A percentile compares a stretch with the other conserved stretches of the same genome.
Evolutionary conservation across 2,329 filamentous ascomycete genomes (phyloP).

Genomic region (Cercospora sp.): DNA sequence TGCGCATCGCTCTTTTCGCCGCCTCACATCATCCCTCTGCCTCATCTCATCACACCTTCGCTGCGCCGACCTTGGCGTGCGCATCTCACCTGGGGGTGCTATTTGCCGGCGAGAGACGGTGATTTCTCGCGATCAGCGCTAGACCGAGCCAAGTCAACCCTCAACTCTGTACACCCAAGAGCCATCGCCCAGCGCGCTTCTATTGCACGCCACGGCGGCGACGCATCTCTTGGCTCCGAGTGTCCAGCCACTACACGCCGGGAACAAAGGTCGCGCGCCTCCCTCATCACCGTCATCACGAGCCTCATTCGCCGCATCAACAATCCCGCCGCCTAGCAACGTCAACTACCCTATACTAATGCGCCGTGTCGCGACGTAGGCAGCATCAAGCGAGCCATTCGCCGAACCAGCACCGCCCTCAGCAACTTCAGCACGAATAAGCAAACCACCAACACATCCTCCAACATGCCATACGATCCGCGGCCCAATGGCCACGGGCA

Average conservation of each 20-base stretch:
- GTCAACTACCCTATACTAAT: conserved; percentile 1
- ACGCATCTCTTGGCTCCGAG: conserved; percentile 7
- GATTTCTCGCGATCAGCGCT: conserved; percentile 9
- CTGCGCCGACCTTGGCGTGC: conserved; percentile 14
- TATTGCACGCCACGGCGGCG: conserved; percentile 6
- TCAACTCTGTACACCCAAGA: neutral
- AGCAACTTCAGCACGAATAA: conserved; percentile 16
- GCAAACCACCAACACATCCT: conserved; percentile 9
- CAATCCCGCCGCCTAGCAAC: neutral
- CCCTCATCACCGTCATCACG: neutral
- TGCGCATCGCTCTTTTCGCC: neutral
- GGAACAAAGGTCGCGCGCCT: neutral
- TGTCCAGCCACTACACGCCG: conserved; percentile 13
- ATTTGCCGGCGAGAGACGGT: neutral
- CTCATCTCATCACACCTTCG: neutral
- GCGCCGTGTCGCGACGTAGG: conserved; percentile 4
- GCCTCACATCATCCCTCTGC: neutral
- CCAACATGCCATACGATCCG: conserved; percentile 18
- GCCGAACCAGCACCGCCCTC: conserved; percentile 29
- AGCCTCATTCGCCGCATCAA: conserved; percentile 2
- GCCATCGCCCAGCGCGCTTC: neutral
- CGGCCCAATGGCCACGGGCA: conserved; percentile 25
- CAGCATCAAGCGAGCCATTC: conserved; percentile 29
- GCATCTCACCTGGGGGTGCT: neutral
- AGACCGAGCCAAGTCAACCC: neutral